These are phyloP conservation scores for Leptodontidium sp. DNA, from an alignment of 2,329 filamentous ascomycete genomes.

Conservation along the genomic window DNA sequence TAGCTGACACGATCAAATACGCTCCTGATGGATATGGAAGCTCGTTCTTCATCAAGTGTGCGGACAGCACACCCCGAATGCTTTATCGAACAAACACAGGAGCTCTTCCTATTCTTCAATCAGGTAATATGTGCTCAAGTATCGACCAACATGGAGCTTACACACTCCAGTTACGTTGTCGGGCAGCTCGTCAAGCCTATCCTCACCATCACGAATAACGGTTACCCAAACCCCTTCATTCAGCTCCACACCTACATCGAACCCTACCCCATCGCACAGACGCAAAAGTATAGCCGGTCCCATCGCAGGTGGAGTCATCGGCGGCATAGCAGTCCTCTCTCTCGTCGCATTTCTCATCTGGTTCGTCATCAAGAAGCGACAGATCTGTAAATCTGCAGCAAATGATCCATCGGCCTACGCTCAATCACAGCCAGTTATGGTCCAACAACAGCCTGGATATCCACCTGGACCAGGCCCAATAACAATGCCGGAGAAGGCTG, in stretches of 20 bases:
- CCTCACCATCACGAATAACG: neutral
- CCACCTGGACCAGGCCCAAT: neutral
- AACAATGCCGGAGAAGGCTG: slow-evolving; percentile 2
- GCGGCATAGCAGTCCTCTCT: neutral
- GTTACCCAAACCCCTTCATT: neutral
- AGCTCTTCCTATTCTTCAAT: neutral
- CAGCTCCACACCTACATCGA: neutral
- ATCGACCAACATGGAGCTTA: neutral
- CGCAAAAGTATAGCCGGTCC: neutral
- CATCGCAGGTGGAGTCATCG: slow-evolving; percentile 2
- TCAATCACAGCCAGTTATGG: slow-evolving; percentile 14
- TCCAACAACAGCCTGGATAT: slow-evolving; percentile 9
- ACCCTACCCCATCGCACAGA: neutral
- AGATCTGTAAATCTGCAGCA: neutral
- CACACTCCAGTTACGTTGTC: neutral
- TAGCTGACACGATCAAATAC: slow-evolving; percentile 1
- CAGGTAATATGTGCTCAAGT: neutral
- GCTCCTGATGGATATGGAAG: neutral
- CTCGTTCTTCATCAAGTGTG: slow-evolving; percentile 11
- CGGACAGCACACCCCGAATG: neutral
- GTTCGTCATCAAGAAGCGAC: neutral
- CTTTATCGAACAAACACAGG: slow-evolving; percentile 10
- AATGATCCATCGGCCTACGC: neutral
- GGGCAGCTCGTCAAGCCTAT: no score
- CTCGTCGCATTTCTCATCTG: neutral